Evolutionary conservation across 2,329 filamentous ascomycete genomes (phyloP).

Genomic region (Drechmeria coniospora): DNA sequence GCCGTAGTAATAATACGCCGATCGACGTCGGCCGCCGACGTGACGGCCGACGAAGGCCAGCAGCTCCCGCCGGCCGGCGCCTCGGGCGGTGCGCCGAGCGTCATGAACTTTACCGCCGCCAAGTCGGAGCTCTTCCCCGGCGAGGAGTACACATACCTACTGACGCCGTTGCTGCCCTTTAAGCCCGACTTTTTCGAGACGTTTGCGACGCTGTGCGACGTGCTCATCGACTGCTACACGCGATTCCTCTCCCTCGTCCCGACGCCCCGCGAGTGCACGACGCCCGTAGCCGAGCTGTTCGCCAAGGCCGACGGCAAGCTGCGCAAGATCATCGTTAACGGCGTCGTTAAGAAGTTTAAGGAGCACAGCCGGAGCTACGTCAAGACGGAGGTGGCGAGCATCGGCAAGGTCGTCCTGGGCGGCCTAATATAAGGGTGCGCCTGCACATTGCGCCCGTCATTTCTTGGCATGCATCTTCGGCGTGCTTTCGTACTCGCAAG

Average conservation of each 20-base stretch:
- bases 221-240: constrained; percentile 83
- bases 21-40: constrained; percentile 31
- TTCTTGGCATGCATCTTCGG: neutral
- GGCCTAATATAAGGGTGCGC: constrained; percentile 52
- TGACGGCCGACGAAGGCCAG: constrained; percentile 16
- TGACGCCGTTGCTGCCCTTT: constrained; percentile 87
- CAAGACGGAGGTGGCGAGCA: constrained; percentile 67
- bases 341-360: constrained; percentile 84
- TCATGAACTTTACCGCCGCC: constrained; percentile 42
- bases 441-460: neutral
- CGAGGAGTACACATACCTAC: constrained; percentile 74
- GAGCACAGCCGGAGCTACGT: constrained; percentile 63
- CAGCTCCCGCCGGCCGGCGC: constrained; percentile 14
- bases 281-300: constrained; percentile 67
- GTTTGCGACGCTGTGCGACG: constrained; percentile 88
- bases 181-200: constrained; percentile 96
- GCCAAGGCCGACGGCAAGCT: constrained; percentile 76
- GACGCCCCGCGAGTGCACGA: constrained; percentile 57
- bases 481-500: no score
- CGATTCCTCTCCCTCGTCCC: constrained; percentile 60
- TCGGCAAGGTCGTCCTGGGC: constrained; percentile 79
- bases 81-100: constrained; percentile 19
- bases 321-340: constrained; percentile 76
- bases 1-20: no score
- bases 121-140: constrained; percentile 57